phyloP scores from a whole-genome alignment of 2,329 filamentous ascomycete species.

The Grosmannia serpens region DNA sequence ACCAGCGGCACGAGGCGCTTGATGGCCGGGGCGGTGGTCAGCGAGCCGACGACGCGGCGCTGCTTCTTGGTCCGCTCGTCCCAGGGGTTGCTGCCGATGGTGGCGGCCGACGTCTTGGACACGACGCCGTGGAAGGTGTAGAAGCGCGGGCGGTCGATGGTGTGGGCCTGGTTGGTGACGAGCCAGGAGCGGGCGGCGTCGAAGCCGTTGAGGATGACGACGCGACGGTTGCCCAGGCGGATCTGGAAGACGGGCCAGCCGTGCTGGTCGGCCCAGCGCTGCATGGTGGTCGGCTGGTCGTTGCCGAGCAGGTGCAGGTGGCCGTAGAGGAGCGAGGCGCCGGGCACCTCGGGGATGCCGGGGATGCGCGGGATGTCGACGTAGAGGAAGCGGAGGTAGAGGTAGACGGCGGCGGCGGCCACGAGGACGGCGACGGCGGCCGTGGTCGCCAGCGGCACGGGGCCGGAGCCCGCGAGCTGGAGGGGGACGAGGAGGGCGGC shows the following conservation, averaged over 20 bases:
- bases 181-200: neutral
- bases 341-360: conserved; percentile 2
- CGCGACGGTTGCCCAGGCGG: conserved; percentile 1
- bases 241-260: conserved; percentile 5
- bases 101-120: neutral
- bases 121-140: conserved; percentile 6
- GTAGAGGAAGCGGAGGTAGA: conserved; percentile 1
- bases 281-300: neutral
- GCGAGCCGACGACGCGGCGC: conserved; percentile 2
- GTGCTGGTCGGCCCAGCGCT: neutral
- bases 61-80: conserved; percentile 3
- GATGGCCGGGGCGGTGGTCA: conserved; percentile 1
- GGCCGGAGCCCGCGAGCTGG: neutral
- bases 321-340: neutral
- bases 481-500: neutral
- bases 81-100: conserved; percentile 3
- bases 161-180: conserved; percentile 1
- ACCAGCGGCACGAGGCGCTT: neutral
- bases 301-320: conserved; percentile 1
- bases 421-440: neutral
- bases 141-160: conserved; percentile 1
- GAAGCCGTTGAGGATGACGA: conserved; percentile 1
- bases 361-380: neutral
- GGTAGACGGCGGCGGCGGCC: neutral
- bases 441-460: too few relatives aligned